These are phyloP conservation scores for Taphrina betulina DNA, from an alignment of 1,139 yeast genomes.

Conservation along the genomic window DNA sequence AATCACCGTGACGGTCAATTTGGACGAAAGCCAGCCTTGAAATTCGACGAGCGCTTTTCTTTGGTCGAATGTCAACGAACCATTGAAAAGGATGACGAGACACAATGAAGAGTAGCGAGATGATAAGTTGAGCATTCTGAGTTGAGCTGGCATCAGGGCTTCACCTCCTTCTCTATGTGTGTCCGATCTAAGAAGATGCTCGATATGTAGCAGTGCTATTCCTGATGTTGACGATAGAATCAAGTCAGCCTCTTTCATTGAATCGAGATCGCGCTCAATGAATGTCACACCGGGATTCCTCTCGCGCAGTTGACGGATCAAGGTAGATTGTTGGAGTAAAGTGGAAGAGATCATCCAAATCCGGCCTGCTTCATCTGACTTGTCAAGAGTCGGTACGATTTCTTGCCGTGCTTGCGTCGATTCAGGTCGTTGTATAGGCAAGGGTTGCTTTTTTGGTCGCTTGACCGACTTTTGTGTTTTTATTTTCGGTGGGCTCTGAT, in stretches of 20 bases:
- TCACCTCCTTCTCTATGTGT: too few relatives aligned
- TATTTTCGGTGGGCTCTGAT: too few relatives aligned
- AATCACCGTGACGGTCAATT: too few relatives aligned
- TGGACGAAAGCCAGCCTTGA: background rate
- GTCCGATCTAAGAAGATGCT: too few relatives aligned
- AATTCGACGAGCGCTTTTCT: background rate
- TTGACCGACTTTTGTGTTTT: too few relatives aligned
- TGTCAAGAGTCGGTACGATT: too few relatives aligned
- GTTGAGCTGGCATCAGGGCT: background rate
- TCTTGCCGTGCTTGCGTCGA: too few relatives aligned
- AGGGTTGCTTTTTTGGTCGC: too few relatives aligned
- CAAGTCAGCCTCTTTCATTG: background rate
- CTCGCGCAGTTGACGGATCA: background rate
- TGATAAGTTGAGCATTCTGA: background rate
- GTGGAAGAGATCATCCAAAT: conserved; percentile 7
- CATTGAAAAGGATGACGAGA: too few relatives aligned
- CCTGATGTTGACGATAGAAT: background rate
- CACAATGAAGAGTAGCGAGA: too few relatives aligned
- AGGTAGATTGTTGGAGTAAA: background rate
- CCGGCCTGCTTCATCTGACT: background rate
- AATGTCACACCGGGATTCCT: background rate
- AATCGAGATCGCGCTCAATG: conserved; percentile 16
- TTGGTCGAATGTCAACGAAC: too few relatives aligned
- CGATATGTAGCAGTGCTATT: conserved; percentile 2
- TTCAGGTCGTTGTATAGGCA: too few relatives aligned